A percentile compares a stretch with the other conserved stretches of the same genome.
phyloP scores from a whole-genome alignment of 2,329 filamentous ascomycete species.

The Pestalotiopsis sp. region DNA sequence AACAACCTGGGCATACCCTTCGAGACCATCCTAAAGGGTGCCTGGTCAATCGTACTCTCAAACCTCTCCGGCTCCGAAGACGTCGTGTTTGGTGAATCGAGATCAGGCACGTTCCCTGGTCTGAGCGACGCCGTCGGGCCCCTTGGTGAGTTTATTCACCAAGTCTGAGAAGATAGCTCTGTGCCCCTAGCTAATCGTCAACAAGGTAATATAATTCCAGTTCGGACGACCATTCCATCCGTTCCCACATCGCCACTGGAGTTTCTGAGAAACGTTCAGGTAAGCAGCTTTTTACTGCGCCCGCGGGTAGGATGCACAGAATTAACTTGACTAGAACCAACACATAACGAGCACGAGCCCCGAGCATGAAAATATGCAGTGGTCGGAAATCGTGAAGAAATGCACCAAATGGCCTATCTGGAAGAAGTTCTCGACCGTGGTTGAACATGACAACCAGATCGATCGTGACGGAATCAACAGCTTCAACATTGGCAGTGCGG shows the following conservation, averaged over 20 bases:
- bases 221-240: constrained; percentile 49
- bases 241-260: constrained; percentile 47
- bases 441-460: constrained; percentile 51
- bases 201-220: constrained; percentile 45
- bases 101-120: constrained; percentile 47
- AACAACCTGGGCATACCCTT: constrained; percentile 47
- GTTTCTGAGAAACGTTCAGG: constrained; percentile 49
- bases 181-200: not conserved
- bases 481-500: constrained; percentile 47
- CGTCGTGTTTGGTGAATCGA: constrained; percentile 57
- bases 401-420: constrained; percentile 58
- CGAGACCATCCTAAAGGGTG: constrained; percentile 56
- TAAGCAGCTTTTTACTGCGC: not conserved
- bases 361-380: constrained; percentile 47
- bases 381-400: constrained; percentile 51
- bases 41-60: constrained; percentile 58
- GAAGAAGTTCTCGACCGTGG: constrained; percentile 55
- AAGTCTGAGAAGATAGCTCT: not conserved
- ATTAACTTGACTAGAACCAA: not conserved
- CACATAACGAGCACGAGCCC: constrained; percentile 1
- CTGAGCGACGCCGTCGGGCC: constrained; percentile 49
- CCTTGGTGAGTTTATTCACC: constrained; percentile 20
- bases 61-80: constrained; percentile 50
- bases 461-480: constrained; percentile 38
- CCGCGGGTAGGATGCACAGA: not conserved